These are phyloP conservation scores for Pythium coloratum DNA, from an alignment of 352 stramenopile species.

Conservation along the genomic window DNA sequence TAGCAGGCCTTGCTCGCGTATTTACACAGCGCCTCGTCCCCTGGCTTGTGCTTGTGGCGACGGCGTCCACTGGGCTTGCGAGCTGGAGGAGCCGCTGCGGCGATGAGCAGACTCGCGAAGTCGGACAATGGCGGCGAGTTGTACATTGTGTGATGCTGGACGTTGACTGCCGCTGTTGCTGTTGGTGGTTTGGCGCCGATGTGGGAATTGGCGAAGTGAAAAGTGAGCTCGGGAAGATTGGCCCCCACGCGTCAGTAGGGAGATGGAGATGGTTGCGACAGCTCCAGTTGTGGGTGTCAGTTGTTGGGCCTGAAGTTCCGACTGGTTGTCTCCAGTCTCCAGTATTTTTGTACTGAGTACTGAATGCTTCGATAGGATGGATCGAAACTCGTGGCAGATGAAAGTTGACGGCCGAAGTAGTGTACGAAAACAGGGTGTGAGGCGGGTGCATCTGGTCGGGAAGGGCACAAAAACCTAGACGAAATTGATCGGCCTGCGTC, in stretches of 20 bases:
- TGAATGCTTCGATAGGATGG: not conserved
- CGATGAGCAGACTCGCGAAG: not conserved
- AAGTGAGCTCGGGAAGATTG: not conserved
- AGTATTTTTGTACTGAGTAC: not conserved
- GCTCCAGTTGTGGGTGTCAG: not conserved
- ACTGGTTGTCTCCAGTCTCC: not conserved
- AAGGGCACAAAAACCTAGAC: not conserved
- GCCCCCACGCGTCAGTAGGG: not conserved
- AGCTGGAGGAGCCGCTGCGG: slow-evolving; percentile 9
- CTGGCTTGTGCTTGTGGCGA: slow-evolving; percentile 21
- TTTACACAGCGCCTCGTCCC: slow-evolving; percentile 51
- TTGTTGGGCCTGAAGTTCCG: not conserved
- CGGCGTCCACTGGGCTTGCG: slow-evolving; percentile 26
- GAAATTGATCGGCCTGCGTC: not conserved
- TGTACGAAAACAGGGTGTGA: not conserved
- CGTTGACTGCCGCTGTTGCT: not conserved
- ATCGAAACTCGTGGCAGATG: not conserved
- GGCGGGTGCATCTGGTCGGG: not conserved
- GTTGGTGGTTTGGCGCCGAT: not conserved
- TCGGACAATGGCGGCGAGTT: not conserved
- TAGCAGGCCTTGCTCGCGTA: slow-evolving; percentile 76
- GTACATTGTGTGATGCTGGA: not conserved
- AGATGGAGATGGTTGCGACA: not conserved
- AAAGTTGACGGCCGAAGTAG: not conserved
- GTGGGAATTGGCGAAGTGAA: not conserved